Base-by-base conservation (phyloP, 768 basidiomycete species). In the Austroboletus eburneus region DNA sequence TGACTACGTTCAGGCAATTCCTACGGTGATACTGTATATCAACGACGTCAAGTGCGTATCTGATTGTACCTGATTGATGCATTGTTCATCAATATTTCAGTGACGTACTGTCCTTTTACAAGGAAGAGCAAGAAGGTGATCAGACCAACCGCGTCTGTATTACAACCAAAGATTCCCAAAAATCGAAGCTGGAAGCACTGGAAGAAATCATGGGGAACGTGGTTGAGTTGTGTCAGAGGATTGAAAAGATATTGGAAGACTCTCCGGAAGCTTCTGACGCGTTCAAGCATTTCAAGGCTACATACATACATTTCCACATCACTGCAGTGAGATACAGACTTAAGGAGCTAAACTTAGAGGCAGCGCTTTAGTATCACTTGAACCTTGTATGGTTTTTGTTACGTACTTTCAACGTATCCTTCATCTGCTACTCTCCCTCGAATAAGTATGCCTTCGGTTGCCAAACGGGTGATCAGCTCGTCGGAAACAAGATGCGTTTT, bases 251-350 rank as follows among this genome's bases (percentile, higher is more conserved):
- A 25, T 43, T 62, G 29, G 51, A 27, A 32, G 39, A 29, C 21
- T 52, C 43, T 34, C 32, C 22, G 2, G 44, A 10, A 12, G 48
- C 46, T n/a, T 47, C 27, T 21, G 45, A 53, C 9, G 42, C 48
- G 7, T 52, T 45, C 17, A 39, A 25, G 34, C 20, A 12, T 5
- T 58, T 39, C 32, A 25, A 33, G 6, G 44, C 48, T 24, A 56
- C 59, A 30, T 61, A 55, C 46, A 39, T 59, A 17, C 23, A 30
- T 1, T 62, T 61, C 16, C 61, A 64, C 40, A 51, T 53, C 4
- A 57, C 63, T 1, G 32, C 42, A 7, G 30, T 21, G 12, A 46
- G 63, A n/a, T 64, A 64, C 33, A 43, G 21, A 9, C 22, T 64
- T 12, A 43, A 42, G 12, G 59, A 60, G 9, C 50, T 47, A 27